Base-by-base conservation (phyloP, 306 rosid species). In the Cyamopsis tetragonoloba region DNA sequence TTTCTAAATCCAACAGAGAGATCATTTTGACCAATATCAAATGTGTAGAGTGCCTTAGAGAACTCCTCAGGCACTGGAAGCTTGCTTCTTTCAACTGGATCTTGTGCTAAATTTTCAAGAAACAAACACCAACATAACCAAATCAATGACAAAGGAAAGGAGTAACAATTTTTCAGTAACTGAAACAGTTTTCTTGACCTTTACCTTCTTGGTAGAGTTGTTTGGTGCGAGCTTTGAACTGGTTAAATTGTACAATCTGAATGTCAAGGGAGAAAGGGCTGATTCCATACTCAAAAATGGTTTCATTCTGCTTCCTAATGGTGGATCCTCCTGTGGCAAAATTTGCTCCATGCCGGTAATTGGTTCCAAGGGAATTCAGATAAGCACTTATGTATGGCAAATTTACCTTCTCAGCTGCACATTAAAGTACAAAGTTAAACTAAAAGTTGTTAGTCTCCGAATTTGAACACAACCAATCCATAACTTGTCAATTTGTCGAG, bases 281-380 rank as follows among this genome's bases (percentile, higher is more conserved):
- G 6, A 89, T 87, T 18, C 96, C 95, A 72, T 92, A 65, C 41
- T 92, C 78, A 28, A 72, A 92, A 27, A 89, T 89, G 76, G 98
- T 89, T 44, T 92, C 98, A 34, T 92, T 92, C 42, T 77, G 95
- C 81, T 58, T 86, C 72, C 96, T 81, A 34, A 92, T 79, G 19
- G 98, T 92, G 46, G 98, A 89, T 61, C 98, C 98, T 22, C 98
- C 98, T 0, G 98, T 92, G 7, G 96, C 98, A 15, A 92, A 92
- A 66, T 92, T 92, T 0, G 98, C 98, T 5, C 98, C 98, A 18
- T 87, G 91, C 39, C 85, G 78, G 77, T 79, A 92, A 79, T 80
- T 81, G 18, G 93, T 80, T 47, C 95, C 98, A 0, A 92, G 87
- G 14, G 98, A 89, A 71, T 92, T 92, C 82, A 92, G 60, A 70